Percentiles rank a stretch among this genome's conserved stretches.
Conservation (phyloP, 2,329 filamentous ascomycete species). For the Grosmannia penicillata region DNA sequence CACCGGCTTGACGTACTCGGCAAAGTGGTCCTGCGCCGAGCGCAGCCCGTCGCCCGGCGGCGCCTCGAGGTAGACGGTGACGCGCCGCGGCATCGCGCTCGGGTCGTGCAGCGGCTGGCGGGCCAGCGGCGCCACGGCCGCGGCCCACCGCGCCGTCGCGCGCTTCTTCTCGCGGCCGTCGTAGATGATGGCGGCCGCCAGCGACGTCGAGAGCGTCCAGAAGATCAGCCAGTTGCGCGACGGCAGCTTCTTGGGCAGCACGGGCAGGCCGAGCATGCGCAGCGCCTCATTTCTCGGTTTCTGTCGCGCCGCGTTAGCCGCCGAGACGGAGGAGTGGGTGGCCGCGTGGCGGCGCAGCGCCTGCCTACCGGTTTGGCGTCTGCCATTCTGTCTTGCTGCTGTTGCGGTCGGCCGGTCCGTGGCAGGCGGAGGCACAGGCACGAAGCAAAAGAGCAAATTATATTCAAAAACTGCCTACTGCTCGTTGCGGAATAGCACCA, state of each 20-base stretch:
- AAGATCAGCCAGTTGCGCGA: conserved; percentile 99
- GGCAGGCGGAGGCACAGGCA: too few species aligned
- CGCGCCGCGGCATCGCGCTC: conserved; percentile 61
- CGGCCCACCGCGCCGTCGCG: conserved; percentile 74
- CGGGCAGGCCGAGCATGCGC: conserved; percentile 72
- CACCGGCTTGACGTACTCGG: conserved; percentile 89
- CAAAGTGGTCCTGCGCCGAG: conserved; percentile 82
- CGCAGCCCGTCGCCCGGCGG: conserved; percentile 79
- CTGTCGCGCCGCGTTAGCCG: neutral
- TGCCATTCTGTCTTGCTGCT: too few species aligned
- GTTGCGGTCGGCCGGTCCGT: too few species aligned
- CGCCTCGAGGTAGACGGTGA: conserved; percentile 74
- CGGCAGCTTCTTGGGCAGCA: conserved; percentile 68
- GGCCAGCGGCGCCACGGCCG: conserved; percentile 70
- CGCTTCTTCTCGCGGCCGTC: conserved; percentile 82
- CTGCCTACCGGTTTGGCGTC: conserved; percentile 1
- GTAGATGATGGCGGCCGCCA: conserved; percentile 73
- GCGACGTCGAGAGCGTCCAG: conserved; percentile 60
- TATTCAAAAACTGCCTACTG: too few species aligned
- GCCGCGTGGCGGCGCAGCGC: too few species aligned
- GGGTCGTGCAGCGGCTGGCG: conserved; percentile 55
- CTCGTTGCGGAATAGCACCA: too few species aligned
- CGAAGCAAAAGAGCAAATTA: too few species aligned
- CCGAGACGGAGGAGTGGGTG: neutral
- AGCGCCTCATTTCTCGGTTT: conserved; percentile 52